A percentile compares a stretch with the other conserved stretches of the same genome.
These are phyloP conservation scores for Coemansia erecta DNA, from an alignment of 192 early-diverging fungal genomes.

Conservation along the genomic window DNA sequence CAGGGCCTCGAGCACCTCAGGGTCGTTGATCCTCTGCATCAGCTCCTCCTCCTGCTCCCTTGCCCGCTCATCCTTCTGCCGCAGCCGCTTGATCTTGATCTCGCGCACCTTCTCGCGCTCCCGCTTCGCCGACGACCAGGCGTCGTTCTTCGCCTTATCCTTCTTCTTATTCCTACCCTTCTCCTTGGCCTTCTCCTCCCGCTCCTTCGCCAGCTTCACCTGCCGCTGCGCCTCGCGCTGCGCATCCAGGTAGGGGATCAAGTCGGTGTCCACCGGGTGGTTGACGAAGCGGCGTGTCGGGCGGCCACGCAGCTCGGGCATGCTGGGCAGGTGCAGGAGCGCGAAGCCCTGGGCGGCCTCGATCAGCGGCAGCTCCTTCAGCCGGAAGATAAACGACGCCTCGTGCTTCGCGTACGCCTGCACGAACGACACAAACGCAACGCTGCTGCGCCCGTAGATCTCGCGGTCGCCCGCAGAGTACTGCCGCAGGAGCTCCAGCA, in stretches of 20 bases:
- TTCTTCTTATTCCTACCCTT: constrained; percentile 17
- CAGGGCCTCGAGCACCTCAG: constrained; percentile 32
- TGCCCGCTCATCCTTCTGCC: constrained; percentile 23
- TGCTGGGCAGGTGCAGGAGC: constrained; percentile 82
- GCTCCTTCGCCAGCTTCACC: constrained; percentile 43
- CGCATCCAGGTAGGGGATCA: constrained; percentile 41
- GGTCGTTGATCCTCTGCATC: constrained; percentile 34
- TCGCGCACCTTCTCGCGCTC: constrained; percentile 32
- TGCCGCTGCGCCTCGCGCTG: constrained; percentile 53
- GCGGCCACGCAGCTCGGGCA: constrained; percentile 79
- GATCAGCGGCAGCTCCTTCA: constrained; percentile 79
- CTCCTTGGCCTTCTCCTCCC: constrained; percentile 19
- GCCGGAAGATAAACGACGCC: constrained; percentile 85
- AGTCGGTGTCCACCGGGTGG: constrained; percentile 41
- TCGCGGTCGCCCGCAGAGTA: constrained; percentile 72
- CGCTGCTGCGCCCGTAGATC: constrained; percentile 71
- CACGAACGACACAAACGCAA: constrained; percentile 88
- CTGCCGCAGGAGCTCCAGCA: constrained; percentile 58
- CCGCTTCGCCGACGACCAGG: constrained; percentile 39
- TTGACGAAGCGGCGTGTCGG: constrained; percentile 26
- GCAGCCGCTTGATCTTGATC: constrained; percentile 41
- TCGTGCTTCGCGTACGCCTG: constrained; percentile 94
- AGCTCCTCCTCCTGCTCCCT: constrained; percentile 22
- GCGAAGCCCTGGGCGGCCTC: constrained; percentile 78
- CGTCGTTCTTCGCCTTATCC: constrained; percentile 21